Percentiles rank a stretch among this genome's conserved stretches.
Conservation (phyloP, 257 asterid species). For the Fraxinus cuspidata region DNA sequence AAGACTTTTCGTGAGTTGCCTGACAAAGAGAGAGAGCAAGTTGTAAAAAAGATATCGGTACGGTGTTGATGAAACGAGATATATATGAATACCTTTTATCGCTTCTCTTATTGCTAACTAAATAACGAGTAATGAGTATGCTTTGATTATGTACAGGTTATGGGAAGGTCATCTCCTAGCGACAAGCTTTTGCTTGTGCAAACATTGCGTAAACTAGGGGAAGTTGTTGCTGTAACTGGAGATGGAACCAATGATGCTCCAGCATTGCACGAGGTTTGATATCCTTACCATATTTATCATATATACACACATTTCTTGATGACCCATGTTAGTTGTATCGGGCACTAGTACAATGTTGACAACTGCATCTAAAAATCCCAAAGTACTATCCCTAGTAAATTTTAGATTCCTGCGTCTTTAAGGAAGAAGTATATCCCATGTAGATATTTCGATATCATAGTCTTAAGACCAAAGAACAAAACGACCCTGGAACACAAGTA, state of each 20-base stretch:
- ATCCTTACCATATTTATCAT: slow-evolving; percentile 12
- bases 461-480: background rate
- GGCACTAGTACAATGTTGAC: background rate
- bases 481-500: background rate
- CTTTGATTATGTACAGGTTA: slow-evolving; percentile 54
- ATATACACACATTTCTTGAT: background rate
- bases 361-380: background rate
- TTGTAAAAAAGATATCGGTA: slow-evolving; percentile 64
- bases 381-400: background rate
- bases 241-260: slow-evolving; percentile 99
- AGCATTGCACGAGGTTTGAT: slow-evolving; percentile 88
- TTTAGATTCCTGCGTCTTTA: background rate
- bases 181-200: slow-evolving; percentile 95
- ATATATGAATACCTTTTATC: background rate
- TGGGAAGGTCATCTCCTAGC: slow-evolving; percentile 95
- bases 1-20: slow-evolving; percentile 78
- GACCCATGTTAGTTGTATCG: background rate
- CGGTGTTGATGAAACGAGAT: slow-evolving; percentile 23
- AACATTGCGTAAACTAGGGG: slow-evolving; percentile 82
- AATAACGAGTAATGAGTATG: slow-evolving; percentile 18
- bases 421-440: background rate
- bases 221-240: slow-evolving; percentile 95
- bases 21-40: slow-evolving; percentile 70
- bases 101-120: background rate
- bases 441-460: background rate